phyloP scores from a whole-genome alignment of 768 basidiomycete genomes.

The Boletus edulis region DNA sequence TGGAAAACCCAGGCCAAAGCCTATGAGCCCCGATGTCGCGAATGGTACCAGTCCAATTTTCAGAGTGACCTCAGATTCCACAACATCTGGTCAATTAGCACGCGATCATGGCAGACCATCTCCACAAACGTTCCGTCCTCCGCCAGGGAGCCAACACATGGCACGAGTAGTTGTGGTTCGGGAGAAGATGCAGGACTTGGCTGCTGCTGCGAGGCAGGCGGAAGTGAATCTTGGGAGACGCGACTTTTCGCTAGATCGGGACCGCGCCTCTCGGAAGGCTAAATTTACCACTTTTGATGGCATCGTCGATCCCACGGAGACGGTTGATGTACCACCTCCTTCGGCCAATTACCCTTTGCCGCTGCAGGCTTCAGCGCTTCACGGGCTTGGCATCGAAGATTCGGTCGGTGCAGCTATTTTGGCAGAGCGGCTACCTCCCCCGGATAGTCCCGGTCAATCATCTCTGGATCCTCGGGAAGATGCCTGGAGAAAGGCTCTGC shows the following conservation, averaged over 20 bases:
- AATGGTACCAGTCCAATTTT: conserved; percentile 46
- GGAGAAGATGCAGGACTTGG: conserved; percentile 74
- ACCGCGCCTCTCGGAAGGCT: conserved; percentile 37
- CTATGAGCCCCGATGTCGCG: conserved; percentile 44
- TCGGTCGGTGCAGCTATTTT: conserved; percentile 74
- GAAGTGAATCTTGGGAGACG: conserved; percentile 68
- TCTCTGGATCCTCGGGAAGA: conserved; percentile 55
- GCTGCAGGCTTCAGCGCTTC: conserved; percentile 70
- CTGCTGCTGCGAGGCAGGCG: conserved; percentile 68
- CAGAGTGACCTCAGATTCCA: conserved; percentile 65
- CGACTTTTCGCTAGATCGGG: conserved; percentile 46
- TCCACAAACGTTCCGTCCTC: conserved; percentile 34
- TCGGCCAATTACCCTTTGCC: conserved; percentile 69
- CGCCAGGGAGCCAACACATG: conserved; percentile 36
- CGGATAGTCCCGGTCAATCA: conserved; percentile 58
- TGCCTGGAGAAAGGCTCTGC: conserved; percentile 72
- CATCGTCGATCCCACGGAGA: conserved; percentile 81
- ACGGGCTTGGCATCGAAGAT: conserved; percentile 71
- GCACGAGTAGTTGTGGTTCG: conserved; percentile 80
- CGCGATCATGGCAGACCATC: conserved; percentile 38
- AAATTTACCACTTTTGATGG: conserved; percentile 44
- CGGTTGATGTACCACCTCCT: conserved; percentile 73
- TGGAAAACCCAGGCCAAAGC: conserved; percentile 66
- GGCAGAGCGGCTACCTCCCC: conserved; percentile 70
- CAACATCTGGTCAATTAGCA: conserved; percentile 41